phyloP scores from a whole-genome alignment of 2,329 filamentous ascomycete species.

The Metarhizium album region DNA sequence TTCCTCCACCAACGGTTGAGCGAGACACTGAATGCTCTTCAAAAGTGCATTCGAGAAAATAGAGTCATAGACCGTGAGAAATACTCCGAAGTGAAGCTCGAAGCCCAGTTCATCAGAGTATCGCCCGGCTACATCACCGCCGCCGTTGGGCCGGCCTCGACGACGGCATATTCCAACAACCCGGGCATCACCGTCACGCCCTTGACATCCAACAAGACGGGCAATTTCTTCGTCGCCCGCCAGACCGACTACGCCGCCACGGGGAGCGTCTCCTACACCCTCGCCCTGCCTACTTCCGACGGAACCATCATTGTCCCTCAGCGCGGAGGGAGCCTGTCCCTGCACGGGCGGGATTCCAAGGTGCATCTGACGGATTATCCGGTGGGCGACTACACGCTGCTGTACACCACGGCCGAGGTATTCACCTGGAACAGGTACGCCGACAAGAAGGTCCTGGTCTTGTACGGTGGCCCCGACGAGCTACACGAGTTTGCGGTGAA shows the following conservation, averaged over 20 bases:
- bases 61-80: conserved; percentile 60
- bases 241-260: conserved; percentile 55
- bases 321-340: conserved; percentile 41
- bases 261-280: conserved; percentile 47
- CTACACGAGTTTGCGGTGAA: conserved; percentile 49
- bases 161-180: conserved; percentile 41
- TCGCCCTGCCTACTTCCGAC: conserved; percentile 50
- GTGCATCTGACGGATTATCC: conserved; percentile 58
- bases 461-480: conserved; percentile 54
- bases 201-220: conserved; percentile 41
- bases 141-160: conserved; percentile 37
- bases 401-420: conserved; percentile 62
- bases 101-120: conserved; percentile 64
- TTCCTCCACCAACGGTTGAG: neutral
- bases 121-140: conserved; percentile 59
- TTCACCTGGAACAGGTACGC: conserved; percentile 58
- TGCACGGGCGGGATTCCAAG: conserved; percentile 56
- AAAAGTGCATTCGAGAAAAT: conserved; percentile 53
- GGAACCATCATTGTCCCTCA: conserved; percentile 49
- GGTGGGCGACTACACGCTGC: conserved; percentile 44
- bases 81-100: conserved; percentile 67
- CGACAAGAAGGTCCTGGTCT: conserved; percentile 46
- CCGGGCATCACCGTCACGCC: conserved; percentile 48
- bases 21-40: neutral
- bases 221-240: conserved; percentile 54